Conservation (phyloP, 306 rosid species). For the Clitoria ternatea region DNA sequence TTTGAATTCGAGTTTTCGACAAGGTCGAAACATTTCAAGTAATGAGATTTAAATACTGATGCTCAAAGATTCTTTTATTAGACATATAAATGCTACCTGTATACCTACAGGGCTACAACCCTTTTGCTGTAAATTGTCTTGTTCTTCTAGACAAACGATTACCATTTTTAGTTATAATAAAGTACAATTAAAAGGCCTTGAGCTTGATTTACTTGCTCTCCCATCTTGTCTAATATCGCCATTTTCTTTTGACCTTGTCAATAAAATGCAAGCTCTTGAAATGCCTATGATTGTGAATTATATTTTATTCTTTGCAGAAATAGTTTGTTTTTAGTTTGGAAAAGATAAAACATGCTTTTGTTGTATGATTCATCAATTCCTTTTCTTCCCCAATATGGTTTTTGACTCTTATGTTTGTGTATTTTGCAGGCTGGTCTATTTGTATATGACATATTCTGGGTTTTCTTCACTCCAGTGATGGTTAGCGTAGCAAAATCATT, state of each 20-base stretch:
- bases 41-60: neutral
- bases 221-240: neutral
- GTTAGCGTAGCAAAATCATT: conserved; percentile 99
- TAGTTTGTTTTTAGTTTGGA: neutral
- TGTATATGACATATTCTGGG: conserved; percentile 99
- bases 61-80: neutral
- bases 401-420: conserved; percentile 18
- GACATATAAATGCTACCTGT: neutral
- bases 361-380: neutral
- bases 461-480: conserved; percentile 99
- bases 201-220: neutral
- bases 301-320: neutral
- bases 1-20: too few species aligned
- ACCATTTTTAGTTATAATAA: neutral
- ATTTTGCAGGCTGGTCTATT: conserved; percentile 83
- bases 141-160: neutral
- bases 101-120: neutral
- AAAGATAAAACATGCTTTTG: neutral
- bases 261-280: conserved; percentile 1
- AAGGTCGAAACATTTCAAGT: too few species aligned
- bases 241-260: neutral
- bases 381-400: neutral
- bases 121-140: conserved; percentile 7
- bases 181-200: neutral
- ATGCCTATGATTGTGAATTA: neutral